These are phyloP conservation scores for Inonotus obliquus DNA, from an alignment of 1,284 basidiomycete genomes.

Conservation along the genomic window DNA sequence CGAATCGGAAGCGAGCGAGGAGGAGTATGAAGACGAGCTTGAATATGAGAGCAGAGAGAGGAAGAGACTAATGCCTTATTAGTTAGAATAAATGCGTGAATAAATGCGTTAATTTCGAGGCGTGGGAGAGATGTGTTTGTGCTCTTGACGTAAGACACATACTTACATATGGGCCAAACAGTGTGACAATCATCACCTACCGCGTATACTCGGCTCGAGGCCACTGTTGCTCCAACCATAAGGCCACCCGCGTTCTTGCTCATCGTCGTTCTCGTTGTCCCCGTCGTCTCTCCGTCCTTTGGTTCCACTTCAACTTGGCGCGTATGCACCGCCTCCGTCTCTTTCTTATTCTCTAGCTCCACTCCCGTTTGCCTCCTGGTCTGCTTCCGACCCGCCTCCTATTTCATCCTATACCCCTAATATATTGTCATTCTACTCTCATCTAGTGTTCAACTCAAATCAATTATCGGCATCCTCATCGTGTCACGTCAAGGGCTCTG, in stretches of 20 bases:
- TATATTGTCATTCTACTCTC: background rate
- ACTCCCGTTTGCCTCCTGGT: slow-evolving; percentile 3
- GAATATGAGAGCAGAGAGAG: slow-evolving; percentile 56
- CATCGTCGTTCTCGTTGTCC: background rate
- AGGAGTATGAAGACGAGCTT: slow-evolving; percentile 47
- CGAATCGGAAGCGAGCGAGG: slow-evolving; percentile 30
- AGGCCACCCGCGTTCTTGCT: background rate
- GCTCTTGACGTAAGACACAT: background rate
- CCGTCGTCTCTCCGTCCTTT: background rate
- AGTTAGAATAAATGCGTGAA: background rate
- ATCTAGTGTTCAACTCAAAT: background rate
- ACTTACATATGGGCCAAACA: background rate
- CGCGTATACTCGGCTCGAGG: slow-evolving; percentile 9
- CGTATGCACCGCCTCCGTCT: slow-evolving; percentile 1
- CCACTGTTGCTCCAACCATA: background rate
- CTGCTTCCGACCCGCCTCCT: slow-evolving; percentile 6
- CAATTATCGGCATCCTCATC: background rate
- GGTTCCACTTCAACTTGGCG: background rate
- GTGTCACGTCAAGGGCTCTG: slow-evolving; percentile 2
- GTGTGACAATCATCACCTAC: background rate
- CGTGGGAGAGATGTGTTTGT: background rate
- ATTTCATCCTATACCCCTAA: background rate
- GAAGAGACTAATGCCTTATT: slow-evolving; percentile 61
- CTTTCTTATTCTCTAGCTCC: background rate
- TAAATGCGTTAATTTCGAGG: background rate